Conservation (phyloP, 495 filamentous ascomycete genomes). For the Penicillium parvum region DNA sequence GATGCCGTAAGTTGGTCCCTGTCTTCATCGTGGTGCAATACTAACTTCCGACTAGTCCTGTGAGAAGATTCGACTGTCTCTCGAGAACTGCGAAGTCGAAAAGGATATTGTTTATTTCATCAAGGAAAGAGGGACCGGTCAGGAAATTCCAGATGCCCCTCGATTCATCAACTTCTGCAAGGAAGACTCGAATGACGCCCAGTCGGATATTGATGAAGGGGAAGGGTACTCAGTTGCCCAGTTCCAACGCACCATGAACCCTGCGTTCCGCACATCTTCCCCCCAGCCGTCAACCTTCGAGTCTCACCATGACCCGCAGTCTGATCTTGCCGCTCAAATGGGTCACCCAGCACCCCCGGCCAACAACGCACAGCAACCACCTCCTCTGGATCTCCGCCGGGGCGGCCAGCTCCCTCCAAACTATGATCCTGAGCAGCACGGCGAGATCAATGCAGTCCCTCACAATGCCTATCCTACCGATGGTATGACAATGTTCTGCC, state of each 20-base stretch:
- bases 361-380: slow-evolving; percentile 35
- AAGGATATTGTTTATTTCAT: slow-evolving; percentile 93
- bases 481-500: slow-evolving; percentile 98
- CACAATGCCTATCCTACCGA: slow-evolving; percentile 95
- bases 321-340: slow-evolving; percentile 60
- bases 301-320: slow-evolving; percentile 80
- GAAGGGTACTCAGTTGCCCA: slow-evolving; percentile 90
- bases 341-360: slow-evolving; percentile 46
- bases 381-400: slow-evolving; percentile 47
- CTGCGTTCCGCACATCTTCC: slow-evolving; percentile 88
- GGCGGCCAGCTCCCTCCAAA: slow-evolving; percentile 47
- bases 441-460: slow-evolving; percentile 65
- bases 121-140: slow-evolving; percentile 81
- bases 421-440: slow-evolving; percentile 54
- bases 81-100: slow-evolving; percentile 94
- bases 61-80: slow-evolving; percentile 90
- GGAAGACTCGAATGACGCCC: slow-evolving; percentile 77
- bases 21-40: background rate
- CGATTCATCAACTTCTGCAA: slow-evolving; percentile 99
- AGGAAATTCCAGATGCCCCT: slow-evolving; percentile 95
- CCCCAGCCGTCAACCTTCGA: slow-evolving; percentile 83
- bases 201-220: slow-evolving; percentile 78
- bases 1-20: slow-evolving; percentile 59
- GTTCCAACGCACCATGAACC: slow-evolving; percentile 92
- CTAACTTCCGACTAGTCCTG: slow-evolving; percentile 57